phyloP scores from a whole-genome alignment of 495 filamentous ascomycete species.

The Gamarada debralockiae region DNA sequence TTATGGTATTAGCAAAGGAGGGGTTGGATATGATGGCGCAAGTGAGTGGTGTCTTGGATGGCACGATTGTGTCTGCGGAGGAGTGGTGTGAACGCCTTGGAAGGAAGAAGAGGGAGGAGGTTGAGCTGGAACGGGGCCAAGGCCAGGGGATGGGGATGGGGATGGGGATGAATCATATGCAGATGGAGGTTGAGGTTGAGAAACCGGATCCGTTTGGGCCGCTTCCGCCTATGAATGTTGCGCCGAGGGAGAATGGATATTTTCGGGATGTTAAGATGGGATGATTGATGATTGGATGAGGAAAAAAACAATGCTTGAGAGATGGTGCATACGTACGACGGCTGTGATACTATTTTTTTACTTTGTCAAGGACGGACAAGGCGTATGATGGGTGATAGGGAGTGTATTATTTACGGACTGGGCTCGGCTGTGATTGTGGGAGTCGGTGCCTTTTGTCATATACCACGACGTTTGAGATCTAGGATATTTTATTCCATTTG shows the following conservation, averaged over 20 bases:
- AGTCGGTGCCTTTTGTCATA: too few relatives aligned
- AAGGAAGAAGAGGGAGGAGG: constrained; percentile 39
- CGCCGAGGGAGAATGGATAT: neutral
- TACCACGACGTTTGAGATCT: too few relatives aligned
- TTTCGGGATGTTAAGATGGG: neutral
- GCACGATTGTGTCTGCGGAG: constrained; percentile 83
- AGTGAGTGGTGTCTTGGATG: constrained; percentile 74
- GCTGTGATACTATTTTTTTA: too few relatives aligned
- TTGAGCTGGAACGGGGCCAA: constrained; percentile 1
- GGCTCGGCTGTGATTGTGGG: too few relatives aligned
- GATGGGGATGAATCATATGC: neutral
- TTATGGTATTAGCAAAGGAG: constrained; percentile 79
- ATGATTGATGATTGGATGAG: too few relatives aligned
- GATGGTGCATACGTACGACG: too few relatives aligned
- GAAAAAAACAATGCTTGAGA: too few relatives aligned
- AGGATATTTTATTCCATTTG: too few relatives aligned
- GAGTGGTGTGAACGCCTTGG: constrained; percentile 79
- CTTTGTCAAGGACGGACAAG: too few relatives aligned
- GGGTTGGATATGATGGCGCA: constrained; percentile 86
- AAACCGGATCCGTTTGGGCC: too few relatives aligned
- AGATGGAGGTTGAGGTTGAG: neutral
- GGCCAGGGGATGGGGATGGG: neutral
- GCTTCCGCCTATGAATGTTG: neutral
- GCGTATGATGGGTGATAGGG: too few relatives aligned
- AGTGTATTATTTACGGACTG: too few relatives aligned